Evolutionary conservation across 1,139 yeast species (phyloP).

Genomic region (Hansenula lynferdii): DNA sequence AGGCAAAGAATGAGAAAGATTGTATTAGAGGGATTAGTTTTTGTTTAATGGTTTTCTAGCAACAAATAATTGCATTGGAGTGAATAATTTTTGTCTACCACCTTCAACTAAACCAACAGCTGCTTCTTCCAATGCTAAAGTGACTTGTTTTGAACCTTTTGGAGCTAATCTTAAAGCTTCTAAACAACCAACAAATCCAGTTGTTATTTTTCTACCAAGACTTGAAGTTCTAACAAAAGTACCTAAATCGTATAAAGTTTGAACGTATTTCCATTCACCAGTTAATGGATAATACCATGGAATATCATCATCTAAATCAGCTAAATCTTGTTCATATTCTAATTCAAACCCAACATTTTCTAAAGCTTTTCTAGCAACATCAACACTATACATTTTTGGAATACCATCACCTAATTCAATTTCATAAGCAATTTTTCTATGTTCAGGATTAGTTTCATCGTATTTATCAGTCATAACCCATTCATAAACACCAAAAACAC

Average conservation of each 20-base stretch:
- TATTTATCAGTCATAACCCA: slow-evolving; percentile 98
- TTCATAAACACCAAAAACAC: slow-evolving; percentile 95
- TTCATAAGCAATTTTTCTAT: slow-evolving; percentile 94
- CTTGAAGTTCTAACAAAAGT: slow-evolving; percentile 88
- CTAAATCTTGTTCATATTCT: slow-evolving; percentile 72
- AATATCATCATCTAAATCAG: slow-evolving; percentile 73
- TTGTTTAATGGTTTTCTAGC: slow-evolving; percentile 64
- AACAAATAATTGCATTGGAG: slow-evolving; percentile 94
- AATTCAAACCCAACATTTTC: slow-evolving; percentile 85
- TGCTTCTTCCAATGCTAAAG: slow-evolving; percentile 92
- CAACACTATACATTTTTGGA: slow-evolving; percentile 88
- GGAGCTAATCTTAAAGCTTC: slow-evolving; percentile 90
- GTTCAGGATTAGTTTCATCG: slow-evolving; percentile 83
- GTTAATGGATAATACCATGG: slow-evolving; percentile 99
- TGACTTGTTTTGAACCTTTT: slow-evolving; percentile 87
- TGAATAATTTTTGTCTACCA: slow-evolving; percentile 81
- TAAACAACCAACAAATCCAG: slow-evolving; percentile 70
- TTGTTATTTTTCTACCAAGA: slow-evolving; percentile 83
- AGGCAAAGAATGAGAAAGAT: not conserved
- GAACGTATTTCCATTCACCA: slow-evolving; percentile 89
- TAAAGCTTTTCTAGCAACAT: slow-evolving; percentile 86
- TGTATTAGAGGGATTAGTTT: not conserved
- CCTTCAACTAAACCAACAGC: slow-evolving; percentile 94
- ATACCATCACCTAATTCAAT: slow-evolving; percentile 98
- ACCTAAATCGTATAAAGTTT: slow-evolving; percentile 69